A percentile compares a stretch with the other conserved stretches of the same genome.
Conservation (phyloP, 2,329 filamentous ascomycete genomes). For the Botryotinia calthae region DNA sequence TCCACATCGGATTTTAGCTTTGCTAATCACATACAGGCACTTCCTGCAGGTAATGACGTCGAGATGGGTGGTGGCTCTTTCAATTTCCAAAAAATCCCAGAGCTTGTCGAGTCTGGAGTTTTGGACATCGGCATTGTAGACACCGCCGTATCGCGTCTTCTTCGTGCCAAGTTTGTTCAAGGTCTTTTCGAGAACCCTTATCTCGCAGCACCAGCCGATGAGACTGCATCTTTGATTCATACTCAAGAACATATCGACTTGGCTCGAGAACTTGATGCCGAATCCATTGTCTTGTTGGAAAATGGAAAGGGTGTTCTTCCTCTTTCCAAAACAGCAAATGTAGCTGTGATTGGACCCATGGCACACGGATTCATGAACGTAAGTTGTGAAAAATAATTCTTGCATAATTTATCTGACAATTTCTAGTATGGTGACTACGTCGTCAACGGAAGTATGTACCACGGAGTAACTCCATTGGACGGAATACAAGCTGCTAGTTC, state of each 20-base stretch:
- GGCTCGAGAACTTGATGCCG: conserved; percentile 72
- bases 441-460: conserved; percentile 56
- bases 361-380: conserved; percentile 69
- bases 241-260: conserved; percentile 66
- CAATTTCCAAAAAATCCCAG: conserved; percentile 65
- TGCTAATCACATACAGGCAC: conserved; percentile 41
- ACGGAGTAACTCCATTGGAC: conserved; percentile 67
- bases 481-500: conserved; percentile 62
- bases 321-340: conserved; percentile 61
- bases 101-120: conserved; percentile 59
- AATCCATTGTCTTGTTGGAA: conserved; percentile 79
- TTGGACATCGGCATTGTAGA: conserved; percentile 60
- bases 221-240: conserved; percentile 60
- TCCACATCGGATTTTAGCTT: background rate
- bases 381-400: conserved; percentile 36
- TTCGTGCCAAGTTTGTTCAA: conserved; percentile 66
- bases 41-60: conserved; percentile 68
- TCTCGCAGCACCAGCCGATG: conserved; percentile 52
- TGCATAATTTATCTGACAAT: background rate
- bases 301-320: conserved; percentile 66
- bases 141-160: conserved; percentile 61
- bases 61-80: conserved; percentile 77
- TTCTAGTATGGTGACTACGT: conserved; percentile 71
- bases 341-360: conserved; percentile 75
- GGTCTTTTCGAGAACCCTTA: conserved; percentile 72